Conservation (phyloP, 2,329 filamentous ascomycete genomes). For the Tricladium varicosporioides region DNA sequence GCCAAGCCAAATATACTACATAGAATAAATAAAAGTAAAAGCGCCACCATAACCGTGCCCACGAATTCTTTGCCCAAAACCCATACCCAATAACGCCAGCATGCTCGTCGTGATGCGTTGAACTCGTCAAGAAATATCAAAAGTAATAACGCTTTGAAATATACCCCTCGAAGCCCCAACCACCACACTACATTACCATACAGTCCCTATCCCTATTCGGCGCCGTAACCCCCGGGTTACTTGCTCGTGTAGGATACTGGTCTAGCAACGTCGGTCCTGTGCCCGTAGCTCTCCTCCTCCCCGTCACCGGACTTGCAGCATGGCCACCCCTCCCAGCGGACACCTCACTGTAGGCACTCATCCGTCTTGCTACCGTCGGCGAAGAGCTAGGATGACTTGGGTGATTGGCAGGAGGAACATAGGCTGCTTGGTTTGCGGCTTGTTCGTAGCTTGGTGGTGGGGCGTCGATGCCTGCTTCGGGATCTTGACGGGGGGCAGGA, state of each 20-base stretch:
- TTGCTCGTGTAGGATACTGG: conserved; percentile 20
- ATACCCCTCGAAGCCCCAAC: too few species aligned
- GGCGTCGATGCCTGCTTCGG: conserved; percentile 46
- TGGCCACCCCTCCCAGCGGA: not conserved
- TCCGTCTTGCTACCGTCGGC: conserved; percentile 10
- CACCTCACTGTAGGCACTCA: conserved; percentile 23
- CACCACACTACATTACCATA: conserved; percentile 31
- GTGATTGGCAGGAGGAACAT: conserved; percentile 47
- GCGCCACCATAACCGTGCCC: too few species aligned
- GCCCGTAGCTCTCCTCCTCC: conserved; percentile 9
- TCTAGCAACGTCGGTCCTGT: conserved; percentile 16
- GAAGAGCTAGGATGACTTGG: conserved; percentile 38
- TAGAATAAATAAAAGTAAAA: too few species aligned
- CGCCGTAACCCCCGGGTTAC: conserved; percentile 19
- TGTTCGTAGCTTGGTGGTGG: conserved; percentile 67
- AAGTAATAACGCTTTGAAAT: too few species aligned
- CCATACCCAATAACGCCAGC: too few species aligned
- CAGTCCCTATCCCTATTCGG: conserved; percentile 26
- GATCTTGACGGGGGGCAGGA: conserved; percentile 19
- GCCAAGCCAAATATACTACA: too few species aligned
- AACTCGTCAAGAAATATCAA: too few species aligned
- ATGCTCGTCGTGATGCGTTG: too few species aligned
- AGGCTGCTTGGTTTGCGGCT: conserved; percentile 54
- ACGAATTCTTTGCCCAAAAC: too few species aligned
- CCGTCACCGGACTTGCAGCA: not conserved